Base-by-base conservation (phyloP, 169 alveolate genomes). In the Babesia gibsoni region DNA sequence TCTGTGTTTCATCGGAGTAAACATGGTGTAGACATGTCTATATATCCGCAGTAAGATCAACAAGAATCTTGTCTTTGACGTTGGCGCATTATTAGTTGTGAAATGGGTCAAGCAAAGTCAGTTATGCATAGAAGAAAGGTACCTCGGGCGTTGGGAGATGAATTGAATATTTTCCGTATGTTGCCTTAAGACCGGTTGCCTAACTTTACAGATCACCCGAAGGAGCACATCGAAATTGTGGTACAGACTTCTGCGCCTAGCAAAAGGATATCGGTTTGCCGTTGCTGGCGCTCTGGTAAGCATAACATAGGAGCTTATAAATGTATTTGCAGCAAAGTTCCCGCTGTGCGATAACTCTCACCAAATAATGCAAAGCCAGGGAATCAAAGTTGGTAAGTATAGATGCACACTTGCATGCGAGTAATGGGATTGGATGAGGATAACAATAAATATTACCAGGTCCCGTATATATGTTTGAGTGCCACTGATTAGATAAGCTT, bases 281-380 rank as follows among this genome's bases (percentile, higher is more conserved):
- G 94, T 36, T 89, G 94, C 56, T 89, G 94, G 94, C 61, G 88
- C 58, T 85, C 92, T 14, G 63, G 85, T 77, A 66, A 25, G 72
- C 18, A 16, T 4, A 29, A 12, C 0, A 10, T 27, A 0, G 0
- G 8, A 5, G 8, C n/a, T 7, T 2, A 30, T 27, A 1, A 5
- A 66, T 10, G 5, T 8, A 0, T 12, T 8, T 56, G 45, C 72
- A 77, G 90, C 90, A 27, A 89, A 83, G 57, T 90, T 90, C 59
- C 94, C 94, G n/a, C 57, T 84, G 9, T 90, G 94, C 81, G 93
- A 90, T 67, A 90, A 90, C 88, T 48, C 94, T 0, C 94, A 90
- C 66, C 92, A 90, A 67, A 70, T 61, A 46, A 75, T 90, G 57
- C 91, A 84, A 53, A 77, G 66, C 22, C 91, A 85, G 63, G 93